Evolutionary conservation across 805 yeast genomes (phyloP), one percentile per base, ranked within the genome.

Genomic region (Candida glaebosa): DNA sequence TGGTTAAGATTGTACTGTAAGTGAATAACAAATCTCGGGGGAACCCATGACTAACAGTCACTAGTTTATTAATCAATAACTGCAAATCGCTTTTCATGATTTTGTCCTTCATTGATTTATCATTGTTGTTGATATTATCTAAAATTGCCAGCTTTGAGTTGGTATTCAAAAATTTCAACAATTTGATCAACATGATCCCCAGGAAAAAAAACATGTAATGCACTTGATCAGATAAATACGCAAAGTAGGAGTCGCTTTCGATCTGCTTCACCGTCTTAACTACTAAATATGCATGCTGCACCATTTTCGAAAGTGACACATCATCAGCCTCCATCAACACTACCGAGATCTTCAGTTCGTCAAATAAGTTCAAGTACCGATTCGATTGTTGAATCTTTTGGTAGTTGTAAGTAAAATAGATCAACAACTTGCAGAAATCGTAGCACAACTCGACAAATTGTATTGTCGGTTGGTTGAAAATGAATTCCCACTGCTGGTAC

Each of bases 401-500:
- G 39, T 52, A 64, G 36, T 50, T 55, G 43, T 57, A 73, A 41
- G 69, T 67, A 48, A 71, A 73, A 30, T 68, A 55, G 3, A 83
- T 71, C 44, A 79, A 61, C 35, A 82, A 63, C 42, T 73, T 69
- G 38, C 81, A 76, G 48, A 81, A 82, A 55, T 83, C 79, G 56
- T 80, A 82, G 37, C 82, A 81, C 43, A 83, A 74, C 52, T 82
- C 89, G 3, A 84, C 83, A 59, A 84, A 85, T 53, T 86, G 90
- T 38, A 81, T 69, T 1, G 82, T 78, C 1, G 88, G 84, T 57
- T 84, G 89, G 38, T 76, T 75, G 56, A 84, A 78, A 18, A 84
- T 59, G 50, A 78, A 77, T 34, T 73, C 78, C 91, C 91, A 85
- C 53, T 79, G 82, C 2, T 75, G 76, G 42, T 73, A 66, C 93